phyloP scores from a whole-genome alignment of 768 basidiomycete species.

The Rhizopogon vulgaris region DNA sequence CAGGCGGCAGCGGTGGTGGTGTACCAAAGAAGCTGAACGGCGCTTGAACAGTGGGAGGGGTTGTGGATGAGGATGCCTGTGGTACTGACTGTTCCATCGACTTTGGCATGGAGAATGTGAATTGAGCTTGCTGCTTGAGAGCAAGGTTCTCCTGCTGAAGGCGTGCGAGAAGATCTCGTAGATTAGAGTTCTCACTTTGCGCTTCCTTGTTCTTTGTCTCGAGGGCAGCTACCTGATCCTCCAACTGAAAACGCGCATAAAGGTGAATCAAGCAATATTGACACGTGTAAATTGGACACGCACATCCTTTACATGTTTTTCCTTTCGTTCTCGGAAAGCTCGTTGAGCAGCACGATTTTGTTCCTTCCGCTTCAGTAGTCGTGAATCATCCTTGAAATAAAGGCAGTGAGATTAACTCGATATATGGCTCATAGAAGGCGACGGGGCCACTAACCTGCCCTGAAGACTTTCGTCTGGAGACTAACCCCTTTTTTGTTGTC shows the following conservation, averaged over 20 bases:
- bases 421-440: background rate
- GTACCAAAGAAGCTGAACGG: slow-evolving; percentile 22
- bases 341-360: slow-evolving; percentile 97
- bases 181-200: slow-evolving; percentile 77
- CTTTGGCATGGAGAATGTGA: slow-evolving; percentile 78
- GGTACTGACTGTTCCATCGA: slow-evolving; percentile 7
- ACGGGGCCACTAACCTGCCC: slow-evolving; percentile 27
- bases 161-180: slow-evolving; percentile 77
- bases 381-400: slow-evolving; percentile 54
- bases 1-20: slow-evolving; percentile 15
- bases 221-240: slow-evolving; percentile 84
- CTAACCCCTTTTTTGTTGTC: slow-evolving; percentile 18
- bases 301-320: slow-evolving; percentile 95
- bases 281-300: slow-evolving; percentile 26
- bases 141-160: slow-evolving; percentile 83
- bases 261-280: slow-evolving; percentile 1
- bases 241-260: slow-evolving; percentile 47
- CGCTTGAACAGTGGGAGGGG: slow-evolving; percentile 16
- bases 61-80: slow-evolving; percentile 14
- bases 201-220: slow-evolving; percentile 76
- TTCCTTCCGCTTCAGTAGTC: slow-evolving; percentile 86
- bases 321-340: slow-evolving; percentile 95
- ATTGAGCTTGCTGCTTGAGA: slow-evolving; percentile 74
- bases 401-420: slow-evolving; percentile 5
- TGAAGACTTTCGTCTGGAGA: slow-evolving; percentile 35